phyloP scores from a whole-genome alignment of 306 rosid species.

The Prunus mongolica region DNA sequence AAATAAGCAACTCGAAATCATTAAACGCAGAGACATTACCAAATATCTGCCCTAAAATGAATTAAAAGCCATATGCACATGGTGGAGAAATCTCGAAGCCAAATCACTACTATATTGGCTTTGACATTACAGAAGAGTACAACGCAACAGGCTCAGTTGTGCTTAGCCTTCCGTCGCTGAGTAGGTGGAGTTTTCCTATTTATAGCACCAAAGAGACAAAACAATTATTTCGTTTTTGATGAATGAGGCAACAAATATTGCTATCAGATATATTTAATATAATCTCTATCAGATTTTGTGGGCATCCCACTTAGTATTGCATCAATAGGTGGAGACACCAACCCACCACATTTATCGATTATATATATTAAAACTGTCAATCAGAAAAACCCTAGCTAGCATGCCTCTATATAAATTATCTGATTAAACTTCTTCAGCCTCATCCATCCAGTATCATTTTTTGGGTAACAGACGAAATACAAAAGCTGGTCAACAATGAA shows the following conservation, averaged over 20 bases:
- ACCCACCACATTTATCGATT: constrained; percentile 23
- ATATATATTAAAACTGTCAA: neutral
- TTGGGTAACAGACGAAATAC: neutral
- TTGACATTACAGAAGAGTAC: no score
- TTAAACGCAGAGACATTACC: constrained; percentile 2
- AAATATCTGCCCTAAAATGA: constrained; percentile 2
- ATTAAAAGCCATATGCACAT: no score
- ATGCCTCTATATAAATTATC: constrained; percentile 38
- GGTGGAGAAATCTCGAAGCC: neutral
- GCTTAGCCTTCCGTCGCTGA: neutral
- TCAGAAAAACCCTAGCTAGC: constrained; percentile 1
- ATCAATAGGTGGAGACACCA: constrained; percentile 41
- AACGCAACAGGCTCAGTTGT: no score
- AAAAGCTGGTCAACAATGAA: constrained; percentile 15
- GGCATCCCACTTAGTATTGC: constrained; percentile 43
- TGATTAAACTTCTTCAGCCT: neutral
- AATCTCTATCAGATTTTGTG: constrained; percentile 23
- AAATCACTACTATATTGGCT: neutral
- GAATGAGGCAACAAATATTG: constrained; percentile 21
- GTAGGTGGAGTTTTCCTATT: constrained; percentile 35
- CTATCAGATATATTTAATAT: constrained; percentile 6
- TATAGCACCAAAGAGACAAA: constrained; percentile 21
- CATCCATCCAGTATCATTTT: neutral
- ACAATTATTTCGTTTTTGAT: constrained; percentile 12
- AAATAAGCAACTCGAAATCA: neutral